Percentiles rank a stretch among this genome's conserved stretches.
These are phyloP conservation scores for Salicornia ramosissima DNA, from an alignment of 148 eudicot species.

Conservation along the genomic window DNA sequence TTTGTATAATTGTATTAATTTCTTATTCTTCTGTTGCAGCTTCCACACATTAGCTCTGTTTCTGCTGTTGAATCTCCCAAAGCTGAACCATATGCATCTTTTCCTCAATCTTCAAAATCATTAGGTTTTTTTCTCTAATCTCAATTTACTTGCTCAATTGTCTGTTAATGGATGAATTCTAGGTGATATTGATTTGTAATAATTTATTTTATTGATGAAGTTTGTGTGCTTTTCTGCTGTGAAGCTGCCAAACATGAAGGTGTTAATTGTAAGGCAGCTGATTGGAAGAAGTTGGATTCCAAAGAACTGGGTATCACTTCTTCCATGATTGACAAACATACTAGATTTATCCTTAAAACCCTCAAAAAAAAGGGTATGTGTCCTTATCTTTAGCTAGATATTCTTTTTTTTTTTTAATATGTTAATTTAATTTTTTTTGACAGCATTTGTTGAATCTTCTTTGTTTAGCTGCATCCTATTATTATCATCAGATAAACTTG, in stretches of 20 bases:
- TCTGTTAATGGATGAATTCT: neutral
- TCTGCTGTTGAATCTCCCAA: constrained; percentile 20
- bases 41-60: constrained; percentile 19
- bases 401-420: neutral
- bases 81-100: neutral
- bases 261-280: neutral
- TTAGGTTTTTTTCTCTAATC: constrained; percentile 7
- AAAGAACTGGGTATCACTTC: constrained; percentile 23
- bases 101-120: neutral
- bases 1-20: too few relatives aligned
- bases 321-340: constrained; percentile 29
- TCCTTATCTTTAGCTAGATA: neutral
- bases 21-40: neutral
- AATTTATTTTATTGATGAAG: neutral
- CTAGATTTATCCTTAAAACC: constrained; percentile 19
- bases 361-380: constrained; percentile 25
- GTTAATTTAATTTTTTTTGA: neutral
- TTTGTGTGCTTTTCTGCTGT: neutral
- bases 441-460: neutral
- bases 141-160: neutral
- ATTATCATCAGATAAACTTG: neutral
- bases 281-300: constrained; percentile 28
- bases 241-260: constrained; percentile 8
- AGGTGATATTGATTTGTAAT: neutral
- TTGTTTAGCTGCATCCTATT: neutral